These are phyloP conservation scores for Naganishia antarctica DNA, from an alignment of 768 basidiomycete genomes.

Conservation along the genomic window DNA sequence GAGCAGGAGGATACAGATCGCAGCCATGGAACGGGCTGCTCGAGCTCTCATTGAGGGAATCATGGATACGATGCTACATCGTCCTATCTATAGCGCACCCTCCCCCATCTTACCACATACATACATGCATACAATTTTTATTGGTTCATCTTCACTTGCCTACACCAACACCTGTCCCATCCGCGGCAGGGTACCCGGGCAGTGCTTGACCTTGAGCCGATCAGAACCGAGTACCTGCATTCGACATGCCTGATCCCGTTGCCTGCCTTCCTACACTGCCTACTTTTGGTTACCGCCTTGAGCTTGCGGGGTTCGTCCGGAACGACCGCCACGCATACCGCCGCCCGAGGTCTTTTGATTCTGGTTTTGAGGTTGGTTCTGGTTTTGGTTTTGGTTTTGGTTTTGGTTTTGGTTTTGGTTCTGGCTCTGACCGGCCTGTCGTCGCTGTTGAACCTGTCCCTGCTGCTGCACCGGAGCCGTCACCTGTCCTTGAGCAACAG, in stretches of 20 bases:
- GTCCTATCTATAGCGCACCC: not conserved
- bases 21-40: not conserved
- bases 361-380: no score
- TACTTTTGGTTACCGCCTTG: slow-evolving; percentile 12
- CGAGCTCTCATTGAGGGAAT: no score
- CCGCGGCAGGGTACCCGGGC: no score
- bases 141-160: not conserved
- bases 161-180: not conserved
- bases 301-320: slow-evolving; percentile 5
- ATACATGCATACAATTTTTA: not conserved
- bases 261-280: not conserved
- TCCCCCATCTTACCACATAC: not conserved
- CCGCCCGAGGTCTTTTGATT: no score
- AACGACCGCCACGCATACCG: slow-evolving; percentile 18
- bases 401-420: slow-evolving; percentile 4
- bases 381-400: slow-evolving; percentile 24
- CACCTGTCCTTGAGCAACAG: slow-evolving; percentile 17
- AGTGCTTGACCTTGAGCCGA: no score
- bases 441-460: slow-evolving; percentile 19
- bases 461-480: slow-evolving; percentile 27
- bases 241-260: no score
- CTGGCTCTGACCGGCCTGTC: slow-evolving; percentile 29
- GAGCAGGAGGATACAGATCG: not conserved
- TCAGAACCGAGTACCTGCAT: no score
- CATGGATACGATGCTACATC: not conserved